Evolutionary conservation across 352 stramenopile genomes (phyloP).

Genomic region (Phytophthora ohioensis): DNA sequence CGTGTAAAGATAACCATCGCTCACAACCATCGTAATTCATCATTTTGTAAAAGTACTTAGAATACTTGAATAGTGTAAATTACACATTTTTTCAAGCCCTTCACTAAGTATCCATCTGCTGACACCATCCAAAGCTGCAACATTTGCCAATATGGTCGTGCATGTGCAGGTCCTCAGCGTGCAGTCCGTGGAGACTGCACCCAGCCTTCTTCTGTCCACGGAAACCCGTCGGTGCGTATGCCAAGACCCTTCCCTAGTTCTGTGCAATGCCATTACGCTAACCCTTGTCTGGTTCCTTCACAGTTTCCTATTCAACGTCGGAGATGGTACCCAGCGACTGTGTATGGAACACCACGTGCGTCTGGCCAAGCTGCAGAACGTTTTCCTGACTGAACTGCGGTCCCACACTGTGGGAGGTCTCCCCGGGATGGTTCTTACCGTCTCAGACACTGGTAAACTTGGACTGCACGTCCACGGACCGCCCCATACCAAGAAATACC

Average conservation of each 20-base stretch:
- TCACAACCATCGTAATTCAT: too few species aligned
- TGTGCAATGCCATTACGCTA: slow-evolving; percentile 10
- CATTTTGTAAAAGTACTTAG: too few species aligned
- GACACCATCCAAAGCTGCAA: not conserved
- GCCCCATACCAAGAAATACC: slow-evolving; percentile 64
- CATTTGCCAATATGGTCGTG: slow-evolving; percentile 65
- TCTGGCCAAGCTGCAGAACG: slow-evolving; percentile 80
- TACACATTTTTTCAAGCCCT: not conserved
- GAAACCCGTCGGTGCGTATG: slow-evolving; percentile 60
- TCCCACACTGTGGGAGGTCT: slow-evolving; percentile 85
- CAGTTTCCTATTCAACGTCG: slow-evolving; percentile 92
- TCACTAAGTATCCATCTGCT: not conserved
- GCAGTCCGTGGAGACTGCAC: slow-evolving; percentile 74
- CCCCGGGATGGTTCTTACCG: slow-evolving; percentile 89
- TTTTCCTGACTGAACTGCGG: slow-evolving; percentile 88
- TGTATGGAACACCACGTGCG: slow-evolving; percentile 94
- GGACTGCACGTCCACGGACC: slow-evolving; percentile 80
- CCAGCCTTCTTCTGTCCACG: slow-evolving; percentile 75
- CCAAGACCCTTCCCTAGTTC: not conserved
- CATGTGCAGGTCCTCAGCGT: slow-evolving; percentile 83
- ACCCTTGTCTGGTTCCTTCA: slow-evolving; percentile 6
- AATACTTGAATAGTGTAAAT: too few species aligned
- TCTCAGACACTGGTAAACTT: slow-evolving; percentile 89
- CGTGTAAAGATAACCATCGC: too few species aligned
- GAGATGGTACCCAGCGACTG: slow-evolving; percentile 89